These are phyloP conservation scores for Tubosaeta brunneosetosa DNA, from an alignment of 768 basidiomycete genomes.

Conservation along the genomic window DNA sequence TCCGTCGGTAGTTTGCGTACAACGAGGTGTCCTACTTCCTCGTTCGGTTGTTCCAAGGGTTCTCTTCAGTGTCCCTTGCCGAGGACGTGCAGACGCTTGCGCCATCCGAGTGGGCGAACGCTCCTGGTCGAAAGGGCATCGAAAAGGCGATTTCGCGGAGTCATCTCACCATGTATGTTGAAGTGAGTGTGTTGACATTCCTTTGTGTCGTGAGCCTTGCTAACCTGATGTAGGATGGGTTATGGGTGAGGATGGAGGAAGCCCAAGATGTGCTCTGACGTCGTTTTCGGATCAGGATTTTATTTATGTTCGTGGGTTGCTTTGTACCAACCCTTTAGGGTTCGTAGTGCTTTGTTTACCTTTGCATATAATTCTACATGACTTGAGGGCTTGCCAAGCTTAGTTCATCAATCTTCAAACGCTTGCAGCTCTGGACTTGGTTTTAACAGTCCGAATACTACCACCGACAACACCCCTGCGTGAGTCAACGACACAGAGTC, in stretches of 20 bases:
- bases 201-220: background rate
- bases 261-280: background rate
- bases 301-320: too few species aligned
- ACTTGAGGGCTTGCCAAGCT: too few species aligned
- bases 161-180: slow-evolving; percentile 52
- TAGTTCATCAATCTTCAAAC: too few species aligned
- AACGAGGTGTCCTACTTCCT: slow-evolving; percentile 62
- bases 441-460: too few species aligned
- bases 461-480: too few species aligned
- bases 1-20: slow-evolving; percentile 51
- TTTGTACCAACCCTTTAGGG: too few species aligned
- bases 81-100: slow-evolving; percentile 43
- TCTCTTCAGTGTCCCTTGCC: slow-evolving; percentile 37
- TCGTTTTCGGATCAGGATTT: too few species aligned
- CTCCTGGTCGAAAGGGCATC: slow-evolving; percentile 33
- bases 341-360: too few species aligned
- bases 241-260: slow-evolving; percentile 28
- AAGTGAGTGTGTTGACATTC: slow-evolving; percentile 30
- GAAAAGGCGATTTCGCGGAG: slow-evolving; percentile 44
- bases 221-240: slow-evolving; percentile 16
- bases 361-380: too few species aligned
- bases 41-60: slow-evolving; percentile 53
- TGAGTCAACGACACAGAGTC: too few species aligned
- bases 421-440: too few species aligned
- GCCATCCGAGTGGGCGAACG: slow-evolving; percentile 40